These are phyloP conservation scores for Trichaptum fuscoviolaceum DNA, from an alignment of 768 basidiomycete species.

Conservation along the genomic window DNA sequence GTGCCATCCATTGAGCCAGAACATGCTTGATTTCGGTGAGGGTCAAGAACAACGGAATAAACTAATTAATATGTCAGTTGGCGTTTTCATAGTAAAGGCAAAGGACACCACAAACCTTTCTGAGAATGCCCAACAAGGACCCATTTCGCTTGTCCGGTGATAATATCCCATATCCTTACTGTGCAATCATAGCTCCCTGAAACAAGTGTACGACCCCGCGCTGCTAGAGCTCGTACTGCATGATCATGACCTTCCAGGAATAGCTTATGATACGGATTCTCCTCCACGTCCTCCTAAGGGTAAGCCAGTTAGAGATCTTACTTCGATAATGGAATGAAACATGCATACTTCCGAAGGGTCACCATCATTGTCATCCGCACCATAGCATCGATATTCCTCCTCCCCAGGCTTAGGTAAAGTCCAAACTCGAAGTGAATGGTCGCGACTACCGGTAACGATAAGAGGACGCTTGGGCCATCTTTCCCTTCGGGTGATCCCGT, in stretches of 20 bases:
- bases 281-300: conserved; percentile 54
- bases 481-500: conserved; percentile 58
- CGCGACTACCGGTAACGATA: conserved; percentile 70
- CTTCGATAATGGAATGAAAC: conserved; percentile 6
- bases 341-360: conserved; percentile 47
- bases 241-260: conserved; percentile 86
- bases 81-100: neutral
- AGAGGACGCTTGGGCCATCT: conserved; percentile 68
- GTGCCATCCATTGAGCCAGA: conserved; percentile 99
- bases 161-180: conserved; percentile 92
- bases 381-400: conserved; percentile 66
- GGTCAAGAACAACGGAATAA: conserved; percentile 92
- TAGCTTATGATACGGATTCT: conserved; percentile 87
- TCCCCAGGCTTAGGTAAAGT: conserved; percentile 63
- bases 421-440: conserved; percentile 65
- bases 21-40: conserved; percentile 80
- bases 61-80: conserved; percentile 41
- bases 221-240: conserved; percentile 89
- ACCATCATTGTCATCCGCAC: conserved; percentile 53
- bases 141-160: conserved; percentile 76
- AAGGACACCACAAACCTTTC: conserved; percentile 57
- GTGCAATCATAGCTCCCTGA: conserved; percentile 96
- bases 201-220: conserved; percentile 82
- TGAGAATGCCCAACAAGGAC: conserved; percentile 83
- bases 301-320: neutral